These are phyloP conservation scores for Takakia lepidozioides DNA, from an alignment of 225 moss, liverwort and hornwort genomes.

Conservation along the genomic window DNA sequence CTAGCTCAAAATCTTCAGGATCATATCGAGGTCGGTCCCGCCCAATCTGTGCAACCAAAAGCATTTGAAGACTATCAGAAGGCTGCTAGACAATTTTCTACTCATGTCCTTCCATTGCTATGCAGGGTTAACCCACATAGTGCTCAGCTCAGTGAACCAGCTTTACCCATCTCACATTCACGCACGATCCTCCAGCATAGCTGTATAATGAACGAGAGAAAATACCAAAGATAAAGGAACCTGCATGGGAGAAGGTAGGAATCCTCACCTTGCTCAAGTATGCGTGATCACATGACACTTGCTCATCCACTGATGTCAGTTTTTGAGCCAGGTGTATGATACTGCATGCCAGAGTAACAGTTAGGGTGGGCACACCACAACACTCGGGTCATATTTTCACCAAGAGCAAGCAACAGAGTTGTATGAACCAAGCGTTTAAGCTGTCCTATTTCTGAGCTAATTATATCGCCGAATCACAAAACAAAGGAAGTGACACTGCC, in stretches of 20 bases:
- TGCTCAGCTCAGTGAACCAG: too few species aligned
- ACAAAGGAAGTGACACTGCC: background rate
- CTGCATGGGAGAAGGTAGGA: background rate
- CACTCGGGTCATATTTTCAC: too few species aligned
- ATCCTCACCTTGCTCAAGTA: slow-evolving; percentile 99
- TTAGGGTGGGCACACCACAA: background rate
- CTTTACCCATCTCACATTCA: too few species aligned
- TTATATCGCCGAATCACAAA: background rate
- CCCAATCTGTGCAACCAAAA: slow-evolving; percentile 73
- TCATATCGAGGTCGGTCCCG: slow-evolving; percentile 91
- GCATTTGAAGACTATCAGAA: too few species aligned
- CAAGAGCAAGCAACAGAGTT: background rate
- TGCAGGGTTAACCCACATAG: too few species aligned
- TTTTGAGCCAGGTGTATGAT: slow-evolving; percentile 87
- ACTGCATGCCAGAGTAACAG: slow-evolving; percentile 27
- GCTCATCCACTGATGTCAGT: slow-evolving; percentile 89
- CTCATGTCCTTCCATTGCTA: too few species aligned
- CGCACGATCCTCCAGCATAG: too few species aligned
- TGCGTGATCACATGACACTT: slow-evolving; percentile 92
- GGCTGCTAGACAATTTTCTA: too few species aligned
- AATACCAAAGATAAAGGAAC: too few species aligned
- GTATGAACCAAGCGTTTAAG: too few species aligned
- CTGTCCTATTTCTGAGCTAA: too few species aligned
- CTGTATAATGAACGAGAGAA: too few species aligned
- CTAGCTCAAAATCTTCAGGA: slow-evolving; percentile 87